Conservation (phyloP, 768 basidiomycete species). For the Suillus placidus region DNA sequence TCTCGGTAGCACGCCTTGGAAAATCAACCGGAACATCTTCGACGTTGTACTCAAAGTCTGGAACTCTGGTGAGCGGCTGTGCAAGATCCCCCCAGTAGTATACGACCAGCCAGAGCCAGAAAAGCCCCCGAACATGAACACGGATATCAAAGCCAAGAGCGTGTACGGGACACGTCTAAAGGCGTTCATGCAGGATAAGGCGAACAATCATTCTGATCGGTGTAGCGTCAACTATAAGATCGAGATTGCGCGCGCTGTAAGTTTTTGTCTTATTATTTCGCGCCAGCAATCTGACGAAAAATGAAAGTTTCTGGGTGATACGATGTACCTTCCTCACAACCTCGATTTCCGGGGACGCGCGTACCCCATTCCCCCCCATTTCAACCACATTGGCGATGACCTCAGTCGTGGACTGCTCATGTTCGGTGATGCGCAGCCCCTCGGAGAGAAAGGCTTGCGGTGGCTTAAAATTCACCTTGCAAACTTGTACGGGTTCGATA, state of each 20-base stretch:
- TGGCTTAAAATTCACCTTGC: constrained; percentile 97
- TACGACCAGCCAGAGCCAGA: constrained; percentile 68
- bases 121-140: constrained; percentile 43
- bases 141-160: constrained; percentile 57
- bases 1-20: constrained; percentile 88
- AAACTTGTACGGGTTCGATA: constrained; percentile 92
- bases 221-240: constrained; percentile 96
- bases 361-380: constrained; percentile 94
- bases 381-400: constrained; percentile 96
- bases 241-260: constrained; percentile 89
- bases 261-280: constrained; percentile 29
- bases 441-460: constrained; percentile 82
- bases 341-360: constrained; percentile 97
- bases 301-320: constrained; percentile 79
- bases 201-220: constrained; percentile 86
- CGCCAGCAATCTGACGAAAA: constrained; percentile 4
- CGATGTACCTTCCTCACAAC: constrained; percentile 92
- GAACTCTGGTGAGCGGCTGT: constrained; percentile 82
- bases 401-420: constrained; percentile 82
- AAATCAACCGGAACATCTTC: constrained; percentile 78
- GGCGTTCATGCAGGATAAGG: constrained; percentile 57
- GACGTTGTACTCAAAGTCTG: constrained; percentile 78
- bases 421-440: constrained; percentile 77
- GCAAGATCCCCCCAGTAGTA: constrained; percentile 80
- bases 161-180: constrained; percentile 60